Conservation (phyloP, 2,329 filamentous ascomycete species). For the Ceratocystis eucalypticola region DNA sequence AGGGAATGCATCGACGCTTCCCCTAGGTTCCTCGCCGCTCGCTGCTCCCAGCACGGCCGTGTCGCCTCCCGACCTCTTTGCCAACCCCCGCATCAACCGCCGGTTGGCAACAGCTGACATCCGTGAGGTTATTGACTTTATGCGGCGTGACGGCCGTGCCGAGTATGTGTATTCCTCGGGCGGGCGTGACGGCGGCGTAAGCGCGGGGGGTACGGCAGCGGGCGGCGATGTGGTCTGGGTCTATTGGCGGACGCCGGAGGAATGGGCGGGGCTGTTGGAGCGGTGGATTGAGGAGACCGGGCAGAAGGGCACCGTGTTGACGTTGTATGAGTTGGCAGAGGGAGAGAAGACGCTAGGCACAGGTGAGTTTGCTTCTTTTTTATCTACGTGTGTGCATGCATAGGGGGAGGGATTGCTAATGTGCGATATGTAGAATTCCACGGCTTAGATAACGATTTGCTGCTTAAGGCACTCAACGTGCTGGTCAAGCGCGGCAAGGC, state of each 20-base stretch:
- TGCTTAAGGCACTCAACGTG: conserved; percentile 65
- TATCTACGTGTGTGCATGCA: not conserved
- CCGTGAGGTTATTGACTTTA: conserved; percentile 44
- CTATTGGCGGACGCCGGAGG: conserved; percentile 75
- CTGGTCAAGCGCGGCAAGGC: conserved; percentile 84
- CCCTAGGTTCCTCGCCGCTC: too few relatives aligned
- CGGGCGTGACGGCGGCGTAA: conserved; percentile 23
- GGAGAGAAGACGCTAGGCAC: conserved; percentile 65
- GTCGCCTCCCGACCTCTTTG: conserved; percentile 36
- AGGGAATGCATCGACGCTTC: conserved; percentile 23
- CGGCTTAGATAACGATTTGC: conserved; percentile 71
- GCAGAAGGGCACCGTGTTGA: conserved; percentile 79
- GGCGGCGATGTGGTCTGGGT: conserved; percentile 51
- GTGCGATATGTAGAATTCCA: conserved; percentile 50
- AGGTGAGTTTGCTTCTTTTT: conserved; percentile 33
- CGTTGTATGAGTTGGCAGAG: conserved; percentile 79
- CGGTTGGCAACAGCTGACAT: conserved; percentile 39
- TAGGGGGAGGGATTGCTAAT: not conserved
- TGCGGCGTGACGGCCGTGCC: conserved; percentile 45
- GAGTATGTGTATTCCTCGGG: conserved; percentile 44
- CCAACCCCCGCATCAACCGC: conserved; percentile 41
- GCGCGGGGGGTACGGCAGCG: conserved; percentile 25
- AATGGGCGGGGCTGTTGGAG: conserved; percentile 73
- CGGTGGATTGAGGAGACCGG: conserved; percentile 77
- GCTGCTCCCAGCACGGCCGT: too few relatives aligned